phyloP scores from a whole-genome alignment of 1,284 basidiomycete genomes.

The Phlebopus sp. region DNA sequence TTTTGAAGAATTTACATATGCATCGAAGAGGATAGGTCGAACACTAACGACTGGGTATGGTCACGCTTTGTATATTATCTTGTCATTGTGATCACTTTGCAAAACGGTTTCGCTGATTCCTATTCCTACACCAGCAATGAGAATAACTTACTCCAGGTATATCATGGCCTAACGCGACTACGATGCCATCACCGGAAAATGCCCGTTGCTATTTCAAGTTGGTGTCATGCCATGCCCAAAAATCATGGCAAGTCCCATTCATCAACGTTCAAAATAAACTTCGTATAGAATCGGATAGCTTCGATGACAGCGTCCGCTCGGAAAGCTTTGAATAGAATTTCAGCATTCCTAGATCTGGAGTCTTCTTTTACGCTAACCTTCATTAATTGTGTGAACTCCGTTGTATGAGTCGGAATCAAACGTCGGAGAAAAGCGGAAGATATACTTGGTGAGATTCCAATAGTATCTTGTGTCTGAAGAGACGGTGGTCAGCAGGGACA shows the following conservation, averaged over 20 bases:
- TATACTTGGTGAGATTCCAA: slow-evolving; percentile 40
- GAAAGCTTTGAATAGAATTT: slow-evolving; percentile 6
- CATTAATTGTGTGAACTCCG: slow-evolving; percentile 50
- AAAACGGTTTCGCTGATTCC: too few relatives aligned
- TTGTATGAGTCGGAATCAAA: slow-evolving; percentile 29
- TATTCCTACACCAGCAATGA: too few relatives aligned
- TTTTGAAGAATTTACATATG: slow-evolving; percentile 3
- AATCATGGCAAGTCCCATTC: slow-evolving; percentile 6
- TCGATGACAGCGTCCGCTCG: slow-evolving; percentile 8
- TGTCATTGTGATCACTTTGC: too few relatives aligned
- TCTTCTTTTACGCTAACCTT: slow-evolving; percentile 21
- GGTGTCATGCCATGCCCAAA: too few relatives aligned
- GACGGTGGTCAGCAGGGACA: not conserved
- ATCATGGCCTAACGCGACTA: too few relatives aligned
- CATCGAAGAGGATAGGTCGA: too few relatives aligned
- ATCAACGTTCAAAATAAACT: slow-evolving; percentile 22
- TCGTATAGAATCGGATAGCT: slow-evolving; percentile 17
- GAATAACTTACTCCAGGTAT: too few relatives aligned
- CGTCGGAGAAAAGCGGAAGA: slow-evolving; percentile 40
- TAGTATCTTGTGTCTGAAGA: slow-evolving; percentile 39
- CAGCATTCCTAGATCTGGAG: not conserved
- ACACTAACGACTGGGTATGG: too few relatives aligned
- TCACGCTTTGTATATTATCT: too few relatives aligned
- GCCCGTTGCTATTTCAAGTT: too few relatives aligned
- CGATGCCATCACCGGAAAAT: too few relatives aligned